Evolutionary conservation across 2,329 filamentous ascomycete genomes (phyloP).

Genomic region (Zymoseptoria passerinii): DNA sequence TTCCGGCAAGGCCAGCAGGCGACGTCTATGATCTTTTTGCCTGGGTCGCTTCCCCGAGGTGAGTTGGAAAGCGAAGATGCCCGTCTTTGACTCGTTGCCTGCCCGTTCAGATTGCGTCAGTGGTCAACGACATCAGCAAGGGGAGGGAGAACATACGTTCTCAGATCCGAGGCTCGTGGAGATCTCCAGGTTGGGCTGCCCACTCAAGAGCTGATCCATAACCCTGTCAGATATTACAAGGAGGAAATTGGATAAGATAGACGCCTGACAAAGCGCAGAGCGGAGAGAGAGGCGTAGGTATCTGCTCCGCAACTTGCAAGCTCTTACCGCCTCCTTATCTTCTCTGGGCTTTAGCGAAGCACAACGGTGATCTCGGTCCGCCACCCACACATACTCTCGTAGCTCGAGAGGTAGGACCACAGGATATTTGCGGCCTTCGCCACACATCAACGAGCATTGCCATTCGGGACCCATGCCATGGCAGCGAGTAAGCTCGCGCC

Average conservation of each 20-base stretch:
- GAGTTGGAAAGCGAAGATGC: not conserved
- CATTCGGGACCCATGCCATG: not conserved
- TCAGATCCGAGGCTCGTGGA: not conserved
- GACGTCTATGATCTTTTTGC: constrained; percentile 16
- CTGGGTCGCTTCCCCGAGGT: not conserved
- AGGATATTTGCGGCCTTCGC: not conserved
- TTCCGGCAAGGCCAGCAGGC: constrained; percentile 19
- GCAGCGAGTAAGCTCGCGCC: not conserved
- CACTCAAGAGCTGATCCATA: not conserved
- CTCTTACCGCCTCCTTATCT: not conserved
- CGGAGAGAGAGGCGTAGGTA: not conserved
- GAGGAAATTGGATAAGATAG: not conserved
- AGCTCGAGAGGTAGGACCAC: not conserved
- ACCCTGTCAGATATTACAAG: not conserved
- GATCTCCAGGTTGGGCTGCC: not conserved
- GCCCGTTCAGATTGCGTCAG: not conserved
- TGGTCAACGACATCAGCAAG: not conserved
- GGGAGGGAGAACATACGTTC: not conserved
- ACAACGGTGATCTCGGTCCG: not conserved
- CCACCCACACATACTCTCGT: not conserved
- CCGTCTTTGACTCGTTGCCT: not conserved
- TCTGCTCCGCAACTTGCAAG: not conserved
- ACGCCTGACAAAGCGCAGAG: not conserved
- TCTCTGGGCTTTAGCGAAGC: not conserved
- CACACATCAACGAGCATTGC: not conserved